Evolutionary conservation across 2,329 filamentous ascomycete species (phyloP), one percentile per base, ranked within the genome.

Genomic region (Orbilia brochopaga): DNA sequence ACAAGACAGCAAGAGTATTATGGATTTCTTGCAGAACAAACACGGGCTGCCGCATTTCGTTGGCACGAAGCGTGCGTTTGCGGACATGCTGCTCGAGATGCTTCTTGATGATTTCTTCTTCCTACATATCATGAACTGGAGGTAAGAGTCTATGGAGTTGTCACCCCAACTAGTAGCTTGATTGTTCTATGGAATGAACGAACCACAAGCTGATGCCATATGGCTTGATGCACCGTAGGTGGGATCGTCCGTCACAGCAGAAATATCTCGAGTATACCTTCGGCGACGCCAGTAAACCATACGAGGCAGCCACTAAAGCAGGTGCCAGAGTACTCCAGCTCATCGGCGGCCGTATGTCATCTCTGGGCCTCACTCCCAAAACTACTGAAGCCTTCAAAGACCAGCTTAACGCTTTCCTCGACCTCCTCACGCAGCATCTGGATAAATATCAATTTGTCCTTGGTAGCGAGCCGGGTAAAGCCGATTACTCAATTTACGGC

Each of bases 191-290:
- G 32, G 13, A 42, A 2, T 17, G 37, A 42, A 17, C 2, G 44
- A 3, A 15, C 19, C 13, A 44, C 40, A 4, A 17, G 44, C 44
- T 19, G 15, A 19, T 11, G 11, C 15, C 3, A 5, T n/a, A n/a
- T 13, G 13, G 3, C 13, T 46, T 46, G 40, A n/a, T 46, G 4
- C 19, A 5, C 15, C 30, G 5, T 62, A 69, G 64, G 53, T 69
- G 56, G 56, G 57, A 23, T 6, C 37, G 50, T 5, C 35, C 54
- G 1, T 59, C 58, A 0, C 67, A 72, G 27, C 60, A 65, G 13
- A 56, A 65, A 19, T 72, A 72, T 17, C 24, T 72, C 10, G 60
- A 72, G 17, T 72, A 72, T 24, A 72, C 67, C 11, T 72, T 72
- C 21, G 67, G 67, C 19, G 67, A 65, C 17, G 40, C 42, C 24